phyloP scores from a whole-genome alignment of 139 green algal genomes.

The Trebouxia sp. region DNA sequence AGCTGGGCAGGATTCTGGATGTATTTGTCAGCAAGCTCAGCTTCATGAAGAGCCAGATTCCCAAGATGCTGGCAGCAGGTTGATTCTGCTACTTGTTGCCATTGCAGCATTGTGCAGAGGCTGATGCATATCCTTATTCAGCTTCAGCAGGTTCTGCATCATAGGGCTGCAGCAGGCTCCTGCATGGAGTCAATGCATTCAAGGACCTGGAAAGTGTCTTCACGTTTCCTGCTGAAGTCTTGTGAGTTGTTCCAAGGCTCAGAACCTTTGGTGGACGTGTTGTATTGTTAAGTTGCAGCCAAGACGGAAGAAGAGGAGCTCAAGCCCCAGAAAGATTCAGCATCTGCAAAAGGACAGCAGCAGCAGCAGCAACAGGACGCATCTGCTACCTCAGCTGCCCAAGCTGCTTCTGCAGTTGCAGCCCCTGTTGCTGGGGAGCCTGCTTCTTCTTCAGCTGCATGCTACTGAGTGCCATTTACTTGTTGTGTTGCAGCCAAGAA shows the following conservation, averaged over 20 bases:
- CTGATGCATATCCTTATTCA: neutral
- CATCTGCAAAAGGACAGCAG: too few species aligned
- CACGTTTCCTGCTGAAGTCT: too few species aligned
- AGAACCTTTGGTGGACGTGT: too few species aligned
- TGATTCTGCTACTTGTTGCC: neutral
- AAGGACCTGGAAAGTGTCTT: too few species aligned
- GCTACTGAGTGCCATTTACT: neutral
- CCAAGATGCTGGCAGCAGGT: slow-evolving; percentile 40
- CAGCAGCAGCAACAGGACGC: too few species aligned
- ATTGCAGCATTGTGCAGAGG: neutral
- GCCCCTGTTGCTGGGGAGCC: too few species aligned
- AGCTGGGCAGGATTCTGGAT: slow-evolving; percentile 82
- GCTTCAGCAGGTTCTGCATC: neutral
- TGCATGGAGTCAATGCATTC: too few species aligned
- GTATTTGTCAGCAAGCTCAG: slow-evolving; percentile 81
- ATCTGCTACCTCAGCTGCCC: too few species aligned
- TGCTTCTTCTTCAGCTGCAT: neutral
- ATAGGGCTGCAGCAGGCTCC: slow-evolving; percentile 10
- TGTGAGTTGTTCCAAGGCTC: too few species aligned
- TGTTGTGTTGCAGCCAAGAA: neutral
- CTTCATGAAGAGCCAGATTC: slow-evolving; percentile 45
- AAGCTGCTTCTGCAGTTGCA: too few species aligned
- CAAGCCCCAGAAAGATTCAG: too few species aligned
- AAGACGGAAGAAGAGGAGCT: too few species aligned
- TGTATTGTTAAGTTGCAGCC: neutral